phyloP scores from a whole-genome alignment of 1,139 yeast species.

The Lodderomyces pseudojiufengensis region DNA sequence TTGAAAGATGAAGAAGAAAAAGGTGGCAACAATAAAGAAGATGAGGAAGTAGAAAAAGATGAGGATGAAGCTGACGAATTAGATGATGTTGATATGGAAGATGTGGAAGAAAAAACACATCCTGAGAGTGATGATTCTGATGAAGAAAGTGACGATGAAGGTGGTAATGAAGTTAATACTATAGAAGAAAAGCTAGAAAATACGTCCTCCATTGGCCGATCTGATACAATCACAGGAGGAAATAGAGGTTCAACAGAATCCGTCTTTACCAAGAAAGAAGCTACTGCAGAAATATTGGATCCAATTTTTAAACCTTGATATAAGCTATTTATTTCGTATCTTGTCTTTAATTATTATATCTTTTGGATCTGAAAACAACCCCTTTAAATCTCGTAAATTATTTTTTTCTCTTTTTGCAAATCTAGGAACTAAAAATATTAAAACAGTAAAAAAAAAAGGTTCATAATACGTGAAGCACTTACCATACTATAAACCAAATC shows the following conservation, averaged over 20 bases:
- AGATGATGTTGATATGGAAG: constrained; percentile 10
- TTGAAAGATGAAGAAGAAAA: constrained; percentile 10
- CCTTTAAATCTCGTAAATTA: too few species aligned
- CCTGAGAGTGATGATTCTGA: too few species aligned
- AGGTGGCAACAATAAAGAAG: constrained; percentile 13
- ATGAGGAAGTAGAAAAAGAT: constrained; percentile 8
- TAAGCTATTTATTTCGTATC: too few species aligned
- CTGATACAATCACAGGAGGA: not conserved
- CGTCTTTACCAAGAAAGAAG: constrained; percentile 11
- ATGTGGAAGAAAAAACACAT: not conserved
- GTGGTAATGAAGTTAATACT: constrained; percentile 9
- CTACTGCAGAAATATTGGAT: constrained; percentile 18
- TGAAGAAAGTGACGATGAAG: constrained; percentile 17
- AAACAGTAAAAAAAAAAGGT: too few species aligned
- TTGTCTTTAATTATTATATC: too few species aligned
- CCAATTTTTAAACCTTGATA: constrained; percentile 24
- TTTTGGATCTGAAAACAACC: too few species aligned
- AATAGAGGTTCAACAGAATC: not conserved
- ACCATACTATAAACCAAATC: too few species aligned
- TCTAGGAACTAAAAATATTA: too few species aligned
- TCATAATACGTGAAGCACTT: too few species aligned
- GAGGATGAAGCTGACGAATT: constrained; percentile 11
- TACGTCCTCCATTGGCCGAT: constrained; percentile 1
- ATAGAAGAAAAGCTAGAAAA: constrained; percentile 5
- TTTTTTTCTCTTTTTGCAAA: too few species aligned